Evolutionary conservation across 257 asterid genomes (phyloP).

Genomic region (Nicotiana obtusifolia): DNA sequence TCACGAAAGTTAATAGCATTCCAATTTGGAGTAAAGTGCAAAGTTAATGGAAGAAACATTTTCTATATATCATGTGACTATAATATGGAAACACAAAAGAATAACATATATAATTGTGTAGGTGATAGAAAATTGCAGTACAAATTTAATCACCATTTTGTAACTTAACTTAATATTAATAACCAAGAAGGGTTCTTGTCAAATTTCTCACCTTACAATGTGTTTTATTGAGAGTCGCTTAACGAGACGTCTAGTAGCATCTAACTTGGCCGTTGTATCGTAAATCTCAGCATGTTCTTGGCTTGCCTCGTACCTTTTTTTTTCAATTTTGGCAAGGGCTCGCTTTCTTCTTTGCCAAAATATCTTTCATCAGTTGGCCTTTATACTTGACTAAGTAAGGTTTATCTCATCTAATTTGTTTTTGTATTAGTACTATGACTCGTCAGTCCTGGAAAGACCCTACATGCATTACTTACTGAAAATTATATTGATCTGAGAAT

Average conservation of each 20-base stretch:
- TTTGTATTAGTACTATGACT: background rate
- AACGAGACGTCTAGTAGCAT: too few relatives aligned
- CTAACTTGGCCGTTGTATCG: too few relatives aligned
- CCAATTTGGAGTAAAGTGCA: background rate
- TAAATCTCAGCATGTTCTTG: too few relatives aligned
- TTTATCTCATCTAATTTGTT: background rate
- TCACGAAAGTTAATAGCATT: too few relatives aligned
- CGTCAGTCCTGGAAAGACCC: background rate
- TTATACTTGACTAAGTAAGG: background rate
- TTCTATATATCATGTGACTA: background rate
- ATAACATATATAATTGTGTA: background rate
- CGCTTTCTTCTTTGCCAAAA: background rate
- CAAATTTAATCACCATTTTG: too few relatives aligned
- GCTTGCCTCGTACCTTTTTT: background rate
- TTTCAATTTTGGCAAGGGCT: background rate
- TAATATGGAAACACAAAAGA: background rate
- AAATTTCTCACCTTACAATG: too few relatives aligned
- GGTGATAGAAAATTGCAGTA: background rate
- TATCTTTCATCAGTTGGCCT: background rate
- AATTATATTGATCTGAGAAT: background rate
- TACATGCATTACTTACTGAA: background rate
- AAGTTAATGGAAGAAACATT: too few relatives aligned
- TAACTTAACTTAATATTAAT: too few relatives aligned
- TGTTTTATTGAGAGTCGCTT: too few relatives aligned
- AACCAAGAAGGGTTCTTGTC: too few relatives aligned